phyloP scores from a whole-genome alignment of 2,329 filamentous ascomycete genomes.

The Ophiostoma pallidulum region DNA sequence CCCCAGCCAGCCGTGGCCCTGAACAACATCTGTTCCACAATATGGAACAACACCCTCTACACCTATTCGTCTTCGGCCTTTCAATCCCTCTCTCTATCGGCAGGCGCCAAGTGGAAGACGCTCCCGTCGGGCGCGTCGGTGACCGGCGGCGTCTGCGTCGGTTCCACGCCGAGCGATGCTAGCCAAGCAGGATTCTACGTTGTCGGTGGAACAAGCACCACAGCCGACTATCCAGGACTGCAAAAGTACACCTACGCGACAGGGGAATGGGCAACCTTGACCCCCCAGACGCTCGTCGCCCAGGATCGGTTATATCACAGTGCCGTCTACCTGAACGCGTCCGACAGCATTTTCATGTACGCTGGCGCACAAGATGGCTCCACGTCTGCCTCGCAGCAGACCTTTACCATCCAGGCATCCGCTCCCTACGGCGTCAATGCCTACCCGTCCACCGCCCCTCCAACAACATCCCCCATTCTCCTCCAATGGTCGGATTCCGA shows the following conservation, averaged over 20 bases:
- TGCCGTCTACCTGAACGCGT: conserved; percentile 61
- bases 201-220: conserved; percentile 59
- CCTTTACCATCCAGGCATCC: conserved; percentile 61
- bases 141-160: conserved; percentile 67
- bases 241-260: conserved; percentile 55
- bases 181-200: conserved; percentile 61
- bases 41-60: conserved; percentile 76
- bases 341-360: conserved; percentile 69
- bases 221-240: conserved; percentile 58
- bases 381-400: conserved; percentile 54
- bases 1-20: conserved; percentile 62
- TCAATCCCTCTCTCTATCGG: conserved; percentile 58
- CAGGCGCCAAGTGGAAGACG: conserved; percentile 62
- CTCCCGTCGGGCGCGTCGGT: conserved; percentile 60
- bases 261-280: conserved; percentile 42
- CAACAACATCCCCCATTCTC: conserved; percentile 60
- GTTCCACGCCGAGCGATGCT: conserved; percentile 50
- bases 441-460: conserved; percentile 49
- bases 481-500: conserved; percentile 63
- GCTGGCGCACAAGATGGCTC: conserved; percentile 60
- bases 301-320: conserved; percentile 66
- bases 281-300: conserved; percentile 39
- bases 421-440: conserved; percentile 54
- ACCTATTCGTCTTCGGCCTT: conserved; percentile 69
- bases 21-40: conserved; percentile 69